Percentiles rank a stretch among this genome's conserved stretches.
Conservation (phyloP, 164 flowering plant genomes). For the Macadamia integrifolia region DNA sequence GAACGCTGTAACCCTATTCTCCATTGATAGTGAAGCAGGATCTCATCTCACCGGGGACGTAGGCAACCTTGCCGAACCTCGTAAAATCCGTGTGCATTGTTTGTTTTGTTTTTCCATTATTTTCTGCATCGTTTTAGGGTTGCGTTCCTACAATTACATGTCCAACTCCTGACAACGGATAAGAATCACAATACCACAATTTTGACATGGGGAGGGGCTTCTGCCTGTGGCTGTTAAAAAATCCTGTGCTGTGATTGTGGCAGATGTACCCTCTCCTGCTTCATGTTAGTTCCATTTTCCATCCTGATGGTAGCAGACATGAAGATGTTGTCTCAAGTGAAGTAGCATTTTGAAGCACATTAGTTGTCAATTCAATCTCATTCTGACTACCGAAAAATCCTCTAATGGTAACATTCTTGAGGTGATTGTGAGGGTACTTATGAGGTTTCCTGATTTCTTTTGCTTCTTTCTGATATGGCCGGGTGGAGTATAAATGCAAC, state of each 20-base stretch:
- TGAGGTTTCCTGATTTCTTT: slow-evolving; percentile 1
- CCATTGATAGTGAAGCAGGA: no score
- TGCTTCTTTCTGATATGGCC: not conserved
- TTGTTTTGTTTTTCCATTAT: no score
- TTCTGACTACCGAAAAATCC: not conserved
- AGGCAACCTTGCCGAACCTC: no score
- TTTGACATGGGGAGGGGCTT: slow-evolving; percentile 3
- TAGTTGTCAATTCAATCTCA: not conserved
- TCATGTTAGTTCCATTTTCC: not conserved
- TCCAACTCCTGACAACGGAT: no score
- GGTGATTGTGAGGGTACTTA: slow-evolving; percentile 2
- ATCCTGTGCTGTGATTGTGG: not conserved
- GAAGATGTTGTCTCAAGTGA: not conserved
- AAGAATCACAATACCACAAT: not conserved
- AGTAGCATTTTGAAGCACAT: slow-evolving; percentile 3
- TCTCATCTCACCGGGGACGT: no score
- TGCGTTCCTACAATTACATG: no score
- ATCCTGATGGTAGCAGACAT: not conserved
- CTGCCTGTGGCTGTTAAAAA: not conserved
- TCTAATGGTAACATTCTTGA: slow-evolving; percentile 3
- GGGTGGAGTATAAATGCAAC: not conserved
- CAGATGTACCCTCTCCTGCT: not conserved
- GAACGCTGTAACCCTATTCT: no score
- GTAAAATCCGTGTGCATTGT: no score
- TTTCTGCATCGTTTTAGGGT: no score